Conservation (phyloP, 345 rosid species). For the Lagerstroemia speciosa region DNA sequence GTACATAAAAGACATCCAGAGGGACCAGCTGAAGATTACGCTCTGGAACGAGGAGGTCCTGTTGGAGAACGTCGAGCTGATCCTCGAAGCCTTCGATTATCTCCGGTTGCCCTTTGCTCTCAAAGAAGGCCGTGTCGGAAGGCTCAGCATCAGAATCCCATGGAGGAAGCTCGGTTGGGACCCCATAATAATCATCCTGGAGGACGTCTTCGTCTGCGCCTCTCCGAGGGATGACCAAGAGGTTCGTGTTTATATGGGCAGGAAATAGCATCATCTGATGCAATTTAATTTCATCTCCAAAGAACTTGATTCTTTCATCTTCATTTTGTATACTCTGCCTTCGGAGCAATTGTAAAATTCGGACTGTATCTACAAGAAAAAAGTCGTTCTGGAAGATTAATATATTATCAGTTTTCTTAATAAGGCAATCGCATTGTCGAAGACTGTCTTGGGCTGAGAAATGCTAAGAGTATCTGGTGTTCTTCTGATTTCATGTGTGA, state of each 20-base stretch:
- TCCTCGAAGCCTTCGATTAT: constrained; percentile 85
- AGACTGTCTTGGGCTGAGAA: not conserved
- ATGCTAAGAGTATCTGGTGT: not conserved
- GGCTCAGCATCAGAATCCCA: constrained; percentile 65
- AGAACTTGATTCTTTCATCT: not conserved
- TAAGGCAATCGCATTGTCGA: not conserved
- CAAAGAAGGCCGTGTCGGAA: constrained; percentile 70
- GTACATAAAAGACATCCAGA: constrained; percentile 67
- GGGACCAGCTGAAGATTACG: constrained; percentile 71
- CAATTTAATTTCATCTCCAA: not conserved
- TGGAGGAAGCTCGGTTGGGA: constrained; percentile 81
- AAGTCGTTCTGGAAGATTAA: no score
- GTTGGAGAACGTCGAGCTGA: constrained; percentile 70
- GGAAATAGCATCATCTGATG: not conserved
- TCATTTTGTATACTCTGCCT: not conserved
- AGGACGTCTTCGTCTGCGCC: constrained; percentile 65
- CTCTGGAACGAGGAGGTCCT: constrained; percentile 74
- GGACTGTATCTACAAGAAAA: no score
- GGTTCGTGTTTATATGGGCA: constrained; percentile 19
- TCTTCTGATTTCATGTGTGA: not conserved
- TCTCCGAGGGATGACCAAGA: constrained; percentile 70
- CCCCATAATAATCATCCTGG: constrained; percentile 54
- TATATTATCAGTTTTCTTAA: not conserved
- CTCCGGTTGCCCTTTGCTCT: constrained; percentile 76
- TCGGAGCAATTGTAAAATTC: not conserved